Base-by-base conservation (phyloP, 2,329 filamentous ascomycete genomes). In the Fusarium buxicola region DNA sequence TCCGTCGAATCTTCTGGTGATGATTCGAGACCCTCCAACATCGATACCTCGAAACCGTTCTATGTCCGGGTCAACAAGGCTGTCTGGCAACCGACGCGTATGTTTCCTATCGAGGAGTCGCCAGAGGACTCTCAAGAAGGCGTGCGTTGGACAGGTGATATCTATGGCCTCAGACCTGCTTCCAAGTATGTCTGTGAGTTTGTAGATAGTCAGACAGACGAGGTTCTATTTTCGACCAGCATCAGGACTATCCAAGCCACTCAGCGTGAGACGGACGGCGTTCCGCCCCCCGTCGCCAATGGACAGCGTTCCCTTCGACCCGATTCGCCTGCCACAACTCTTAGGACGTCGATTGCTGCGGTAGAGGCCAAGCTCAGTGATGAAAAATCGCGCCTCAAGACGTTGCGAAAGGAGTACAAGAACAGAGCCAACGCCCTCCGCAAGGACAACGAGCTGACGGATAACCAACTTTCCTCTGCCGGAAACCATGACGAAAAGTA, bases 141-240 rank as follows among this genome's bases (percentile, higher is more conserved):
- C 15, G 82, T 82, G 40, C 82, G 84, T 41, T 94, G 89, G 88
- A 86, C 85, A 25, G 91, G 90, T 9, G 86, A 89, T 61, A 88
- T 89, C n/a, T 89, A 88, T 66, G 86, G 86, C 27, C 78, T 89
- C 47, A 85, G 90, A 15, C 89, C 91, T 8, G 81, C 89, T 66
- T 91, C 89, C 55, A 92, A 89, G 76, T 94, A 94, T 76, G 86
- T 88, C 63, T 91, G 87, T 76, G 90, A 94, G 74, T 92, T 94
- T 73, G 85, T 94, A 56, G 86, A 89, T 74, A 88, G 86, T 36
- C 79, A 80, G 24, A 89, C 88, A 57, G 83, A 87, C 60, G 79
- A 86, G 68, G 80, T 92, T 53, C 80, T 94, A 61, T 92, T 91
- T 72, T 86, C 88, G 24, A 88, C 89, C 7, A 92, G 87, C 75